Evolutionary conservation across 2,329 filamentous ascomycete genomes (phyloP), one percentile per base, ranked within the genome.

Genomic region (Claviceps paspali): DNA sequence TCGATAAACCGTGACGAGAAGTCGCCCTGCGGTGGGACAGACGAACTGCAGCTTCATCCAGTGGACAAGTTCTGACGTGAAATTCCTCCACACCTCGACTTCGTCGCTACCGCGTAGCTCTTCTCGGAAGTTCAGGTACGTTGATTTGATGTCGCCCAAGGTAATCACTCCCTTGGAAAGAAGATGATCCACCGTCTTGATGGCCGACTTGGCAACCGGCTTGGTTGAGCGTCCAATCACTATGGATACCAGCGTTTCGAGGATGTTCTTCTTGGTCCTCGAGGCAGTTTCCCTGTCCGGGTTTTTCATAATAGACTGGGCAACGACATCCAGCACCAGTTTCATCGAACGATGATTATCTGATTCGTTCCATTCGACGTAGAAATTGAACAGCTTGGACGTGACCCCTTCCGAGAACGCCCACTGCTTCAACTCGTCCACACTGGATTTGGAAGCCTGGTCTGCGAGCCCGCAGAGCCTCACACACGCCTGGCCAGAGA

Each of bases 141-240:
- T 61, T 12, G 49, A 46, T 9, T 58, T 52, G 23, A 74, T 53
- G 40, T 71, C 59, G 39, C 60, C 50, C 39, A 68, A 47, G 47
- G 59, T 60, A 19, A 80, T 56, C 10, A 77, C 62, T 2, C 63
- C 59, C 52, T 81, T 84, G 33, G 64, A 60, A 3, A 85, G 51
- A 39, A 85, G 70, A 47, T 77, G 68, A 33, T 80, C 75, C 27
- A 84, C 59, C 12, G 70, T 70, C 49, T 78, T 76, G 42, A 85
- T 68, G 6, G 77, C 73, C 26, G 79, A 79, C 52, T 84, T 84
- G 29, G 76, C 74, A 36, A 78, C 64, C 8, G 76, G 69, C 44
- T 72, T 76, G 12, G 74, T 65, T 24, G 73, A 73, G 41, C 71
- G 65, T 39, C 72, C 67, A 17, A 68, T 64, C 29, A 82, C 66